A percentile compares a stretch with the other conserved stretches of the same genome.
Conservation (phyloP, 495 filamentous ascomycete genomes). For the Tuber borchii region DNA sequence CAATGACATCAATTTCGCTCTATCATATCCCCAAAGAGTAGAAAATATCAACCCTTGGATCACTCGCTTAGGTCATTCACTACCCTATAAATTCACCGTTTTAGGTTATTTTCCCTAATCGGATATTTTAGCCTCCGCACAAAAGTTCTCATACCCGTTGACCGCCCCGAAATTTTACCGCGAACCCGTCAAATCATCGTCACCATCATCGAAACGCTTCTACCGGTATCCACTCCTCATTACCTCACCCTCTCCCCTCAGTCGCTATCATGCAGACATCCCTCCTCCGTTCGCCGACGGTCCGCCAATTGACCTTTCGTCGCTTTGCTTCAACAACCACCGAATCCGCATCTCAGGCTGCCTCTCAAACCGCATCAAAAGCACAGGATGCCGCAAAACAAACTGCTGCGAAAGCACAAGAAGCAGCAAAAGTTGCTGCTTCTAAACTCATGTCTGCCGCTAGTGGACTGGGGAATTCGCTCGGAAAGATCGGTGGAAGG, state of each 20-base stretch:
- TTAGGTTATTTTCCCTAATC: slow-evolving; percentile 1
- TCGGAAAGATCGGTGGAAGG: slow-evolving; percentile 74
- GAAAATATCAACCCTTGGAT: not conserved
- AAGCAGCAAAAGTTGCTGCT: slow-evolving; percentile 42
- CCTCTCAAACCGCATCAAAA: slow-evolving; percentile 49
- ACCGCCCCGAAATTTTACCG: slow-evolving; percentile 3
- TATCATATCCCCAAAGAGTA: slow-evolving; percentile 4
- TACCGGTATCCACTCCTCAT: slow-evolving; percentile 16
- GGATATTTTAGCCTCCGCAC: not conserved
- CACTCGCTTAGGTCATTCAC: not conserved
- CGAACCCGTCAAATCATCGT: slow-evolving; percentile 15
- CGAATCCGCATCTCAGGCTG: slow-evolving; percentile 46
- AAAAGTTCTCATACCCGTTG: not conserved
- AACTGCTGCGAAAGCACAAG: slow-evolving; percentile 54
- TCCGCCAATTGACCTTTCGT: slow-evolving; percentile 34
- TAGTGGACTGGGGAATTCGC: slow-evolving; percentile 48
- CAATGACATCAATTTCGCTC: slow-evolving; percentile 2
- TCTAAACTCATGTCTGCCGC: slow-evolving; percentile 79
- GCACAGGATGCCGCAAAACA: slow-evolving; percentile 56
- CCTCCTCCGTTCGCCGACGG: slow-evolving; percentile 29
- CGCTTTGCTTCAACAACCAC: slow-evolving; percentile 54
- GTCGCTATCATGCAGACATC: slow-evolving; percentile 25
- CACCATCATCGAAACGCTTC: slow-evolving; percentile 16
- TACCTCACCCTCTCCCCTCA: slow-evolving; percentile 7
- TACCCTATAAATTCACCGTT: not conserved